phyloP scores from a whole-genome alignment of 768 basidiomycete genomes.

The Termitomyces sp. region DNA sequence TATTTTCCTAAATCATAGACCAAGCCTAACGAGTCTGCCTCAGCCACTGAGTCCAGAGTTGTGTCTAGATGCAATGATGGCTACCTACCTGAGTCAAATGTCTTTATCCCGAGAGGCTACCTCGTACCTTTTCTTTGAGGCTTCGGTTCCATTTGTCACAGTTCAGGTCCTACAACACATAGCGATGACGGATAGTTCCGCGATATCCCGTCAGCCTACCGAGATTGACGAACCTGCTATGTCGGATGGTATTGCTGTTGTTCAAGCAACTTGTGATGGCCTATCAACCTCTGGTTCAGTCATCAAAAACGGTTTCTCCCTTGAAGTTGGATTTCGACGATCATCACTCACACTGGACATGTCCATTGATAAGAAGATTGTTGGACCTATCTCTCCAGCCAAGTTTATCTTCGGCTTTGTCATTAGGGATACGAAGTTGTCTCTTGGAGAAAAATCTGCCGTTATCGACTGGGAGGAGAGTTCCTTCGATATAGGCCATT shows the following conservation, averaged over 20 bases:
- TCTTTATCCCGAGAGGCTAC: conserved; percentile 14
- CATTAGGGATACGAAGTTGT: conserved; percentile 8
- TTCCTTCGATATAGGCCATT: conserved; percentile 28
- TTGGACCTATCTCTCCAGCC: conserved; percentile 16
- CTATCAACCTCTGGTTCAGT: conserved; percentile 19
- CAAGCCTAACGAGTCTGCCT: not conserved
- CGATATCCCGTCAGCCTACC: conserved; percentile 17
- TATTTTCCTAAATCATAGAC: not conserved
- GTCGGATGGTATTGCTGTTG: conserved; percentile 25
- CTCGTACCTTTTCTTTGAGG: conserved; percentile 31
- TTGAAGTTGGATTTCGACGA: conserved; percentile 18
- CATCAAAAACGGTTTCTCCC: conserved; percentile 8
- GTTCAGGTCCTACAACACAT: conserved; percentile 46
- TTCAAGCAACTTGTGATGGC: conserved; percentile 17
- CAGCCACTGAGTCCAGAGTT: conserved; percentile 32
- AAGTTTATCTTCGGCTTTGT: conserved; percentile 22
- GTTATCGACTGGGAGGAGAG: conserved; percentile 14
- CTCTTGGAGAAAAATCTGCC: conserved; percentile 5
- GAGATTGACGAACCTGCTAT: conserved; percentile 17
- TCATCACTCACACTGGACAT: conserved; percentile 20
- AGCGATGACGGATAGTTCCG: conserved; percentile 25
- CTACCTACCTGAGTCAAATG: conserved; percentile 28
- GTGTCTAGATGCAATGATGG: conserved; percentile 37
- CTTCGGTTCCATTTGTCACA: conserved; percentile 31
- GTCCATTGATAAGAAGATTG: conserved; percentile 26